Base-by-base conservation (phyloP, 306 rosid genomes). In the Vigna mungo region DNA sequence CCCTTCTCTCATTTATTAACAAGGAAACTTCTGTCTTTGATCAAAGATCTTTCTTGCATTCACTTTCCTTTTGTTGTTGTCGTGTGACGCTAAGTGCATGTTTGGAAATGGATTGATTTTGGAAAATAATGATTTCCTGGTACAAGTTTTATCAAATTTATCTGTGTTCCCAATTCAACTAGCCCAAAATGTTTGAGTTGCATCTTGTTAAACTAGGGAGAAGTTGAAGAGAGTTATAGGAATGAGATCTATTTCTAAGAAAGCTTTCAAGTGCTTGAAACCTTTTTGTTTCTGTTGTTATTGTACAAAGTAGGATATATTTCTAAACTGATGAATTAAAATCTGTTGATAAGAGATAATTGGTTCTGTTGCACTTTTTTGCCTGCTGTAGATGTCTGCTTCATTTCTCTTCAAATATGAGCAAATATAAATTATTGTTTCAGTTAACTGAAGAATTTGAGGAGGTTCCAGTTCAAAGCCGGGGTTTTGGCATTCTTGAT, bases 401-500 rank as follows among this genome's bases (percentile, higher is more conserved):
- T 32, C 61, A 11, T 76, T 68, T 46, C 64, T 47, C 61, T 75
- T 69, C 6, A 20, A 44, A 70, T 65, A 39, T 17, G 51, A n/a
- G 39, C n/a, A 4, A 10, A 7, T 39, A 7, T 37, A 36, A 18
- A 60, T 43, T 56, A 27, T 12, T 80, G 56, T 84, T 80, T 81
- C 88, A 95, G 98, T 63, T 95, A 88, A 88, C 88, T 8, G 97
- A 95, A 87, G 98, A 95, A 36, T 95, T 95, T 71, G 96, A 95
- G 85, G 97, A 95, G 84, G 84, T 92, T 82, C 89, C 92, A 36
- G 98, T 95, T 81, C 98, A 95, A 88, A 95, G 98, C 84, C 90
- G 97, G 46, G 98, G 98, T 36, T 94, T 94, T 82, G 98, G 96
- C 74, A 90, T 94, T 90, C 94, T 94, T 58, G 98, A 94, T 80